phyloP scores from a whole-genome alignment of 768 basidiomycete genomes.

The Serpula lacrymans region DNA sequence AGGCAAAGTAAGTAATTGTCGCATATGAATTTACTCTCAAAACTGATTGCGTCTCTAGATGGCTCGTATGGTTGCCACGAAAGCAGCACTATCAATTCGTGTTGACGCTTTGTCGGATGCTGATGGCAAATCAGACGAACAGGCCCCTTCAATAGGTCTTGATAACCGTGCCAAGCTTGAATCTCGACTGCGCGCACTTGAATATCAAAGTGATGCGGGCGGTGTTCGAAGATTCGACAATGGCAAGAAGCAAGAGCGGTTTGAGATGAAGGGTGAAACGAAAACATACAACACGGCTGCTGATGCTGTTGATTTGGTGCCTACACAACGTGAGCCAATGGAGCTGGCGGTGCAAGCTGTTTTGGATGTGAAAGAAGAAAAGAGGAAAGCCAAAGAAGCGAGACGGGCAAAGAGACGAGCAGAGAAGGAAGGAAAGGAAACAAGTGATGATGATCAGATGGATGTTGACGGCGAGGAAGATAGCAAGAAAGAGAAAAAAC shows the following conservation, averaged over 20 bases:
- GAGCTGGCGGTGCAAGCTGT: constrained; percentile 72
- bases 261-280: constrained; percentile 76
- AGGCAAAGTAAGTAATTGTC: constrained; percentile 82
- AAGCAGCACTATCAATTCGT: constrained; percentile 94
- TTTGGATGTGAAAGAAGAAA: constrained; percentile 84
- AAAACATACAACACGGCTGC: constrained; percentile 85
- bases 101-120: constrained; percentile 94
- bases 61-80: constrained; percentile 99
- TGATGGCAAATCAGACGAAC: constrained; percentile 82
- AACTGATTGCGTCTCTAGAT: constrained; percentile 47
- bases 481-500: constrained; percentile 41
- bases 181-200: constrained; percentile 85
- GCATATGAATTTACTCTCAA: background rate
- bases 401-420: constrained; percentile 62
- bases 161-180: constrained; percentile 96
- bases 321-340: constrained; percentile 83
- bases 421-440: constrained; percentile 40
- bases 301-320: constrained; percentile 78
- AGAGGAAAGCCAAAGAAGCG: constrained; percentile 78
- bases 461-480: constrained; percentile 40
- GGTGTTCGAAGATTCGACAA: constrained; percentile 66
- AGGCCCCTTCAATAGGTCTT: constrained; percentile 84
- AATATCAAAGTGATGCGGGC: constrained; percentile 73
- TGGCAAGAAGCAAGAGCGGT: constrained; percentile 70
- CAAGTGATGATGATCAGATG: constrained; percentile 37